phyloP scores from a whole-genome alignment of 2,329 filamentous ascomycete species.

The Coleophoma crateriformis region DNA sequence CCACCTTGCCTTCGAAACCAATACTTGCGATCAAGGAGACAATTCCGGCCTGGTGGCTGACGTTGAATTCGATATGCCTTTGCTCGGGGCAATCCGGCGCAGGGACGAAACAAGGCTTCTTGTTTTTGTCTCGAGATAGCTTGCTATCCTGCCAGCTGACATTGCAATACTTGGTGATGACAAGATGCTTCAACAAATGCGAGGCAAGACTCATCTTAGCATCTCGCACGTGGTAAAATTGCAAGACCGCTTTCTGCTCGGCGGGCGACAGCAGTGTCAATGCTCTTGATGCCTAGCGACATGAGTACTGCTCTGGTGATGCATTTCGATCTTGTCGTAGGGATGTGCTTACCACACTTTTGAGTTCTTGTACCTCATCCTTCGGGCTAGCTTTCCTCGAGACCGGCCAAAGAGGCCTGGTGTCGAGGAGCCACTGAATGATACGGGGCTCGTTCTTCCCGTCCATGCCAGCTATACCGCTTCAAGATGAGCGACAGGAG shows the following conservation, averaged over 20 bases:
- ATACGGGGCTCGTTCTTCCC: conserved; percentile 25
- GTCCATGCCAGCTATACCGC: too few species aligned
- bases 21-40: conserved; percentile 56
- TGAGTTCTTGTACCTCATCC: conserved; percentile 29
- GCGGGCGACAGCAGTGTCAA: conserved; percentile 45
- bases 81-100: neutral
- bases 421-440: conserved; percentile 59
- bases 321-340: neutral
- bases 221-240: conserved; percentile 63
- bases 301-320: neutral
- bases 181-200: conserved; percentile 67
- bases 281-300: conserved; percentile 43
- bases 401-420: conserved; percentile 49
- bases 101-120: conserved; percentile 35
- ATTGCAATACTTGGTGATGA: conserved; percentile 51
- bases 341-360: conserved; percentile 15
- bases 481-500: too few species aligned
- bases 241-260: conserved; percentile 52
- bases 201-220: conserved; percentile 71
- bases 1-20: conserved; percentile 21
- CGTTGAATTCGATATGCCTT: conserved; percentile 56
- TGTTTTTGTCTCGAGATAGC: conserved; percentile 46
- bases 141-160: conserved; percentile 56
- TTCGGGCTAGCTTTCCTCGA: conserved; percentile 27
- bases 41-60: conserved; percentile 72